Evolutionary conservation across 2,329 filamentous ascomycete genomes (phyloP).

Genomic region (Trichoderma koningiopsis): DNA sequence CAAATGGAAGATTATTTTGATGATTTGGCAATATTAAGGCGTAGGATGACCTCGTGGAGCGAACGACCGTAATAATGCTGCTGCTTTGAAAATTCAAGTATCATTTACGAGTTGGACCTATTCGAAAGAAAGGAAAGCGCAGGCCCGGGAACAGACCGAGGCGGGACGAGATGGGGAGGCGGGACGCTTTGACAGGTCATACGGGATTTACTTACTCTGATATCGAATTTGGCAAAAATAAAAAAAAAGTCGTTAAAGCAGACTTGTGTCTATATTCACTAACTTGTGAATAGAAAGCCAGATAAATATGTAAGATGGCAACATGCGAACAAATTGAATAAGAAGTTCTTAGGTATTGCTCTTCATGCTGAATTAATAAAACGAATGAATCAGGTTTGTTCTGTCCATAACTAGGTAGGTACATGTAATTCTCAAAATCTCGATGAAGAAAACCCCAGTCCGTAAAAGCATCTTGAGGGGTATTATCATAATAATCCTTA

Average conservation of each 20-base stretch:
- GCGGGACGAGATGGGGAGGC: background rate
- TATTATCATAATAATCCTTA: constrained; percentile 8
- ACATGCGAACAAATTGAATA: background rate
- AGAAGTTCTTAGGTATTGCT: background rate
- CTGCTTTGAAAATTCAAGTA: constrained; percentile 8
- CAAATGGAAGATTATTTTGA: constrained; percentile 15
- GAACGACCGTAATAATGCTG: constrained; percentile 13
- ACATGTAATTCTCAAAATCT: background rate
- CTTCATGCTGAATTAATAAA: background rate
- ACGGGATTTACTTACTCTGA: constrained; percentile 7
- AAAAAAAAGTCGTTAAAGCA: constrained; percentile 15
- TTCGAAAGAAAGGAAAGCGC: background rate
- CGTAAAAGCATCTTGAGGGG: constrained; percentile 13
- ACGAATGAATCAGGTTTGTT: background rate
- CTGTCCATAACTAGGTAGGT: background rate
- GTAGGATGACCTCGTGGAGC: constrained; percentile 6
- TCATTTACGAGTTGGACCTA: background rate
- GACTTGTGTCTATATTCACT: background rate
- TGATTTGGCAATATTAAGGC: constrained; percentile 16
- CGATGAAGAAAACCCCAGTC: background rate
- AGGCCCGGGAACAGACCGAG: background rate
- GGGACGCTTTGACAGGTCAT: constrained; percentile 3
- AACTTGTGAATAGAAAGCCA: constrained; percentile 1
- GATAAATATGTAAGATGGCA: background rate
- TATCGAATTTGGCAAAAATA: constrained; percentile 18